Conservation (phyloP, 164 flowering plant species). For the Brasenia schreberi region DNA sequence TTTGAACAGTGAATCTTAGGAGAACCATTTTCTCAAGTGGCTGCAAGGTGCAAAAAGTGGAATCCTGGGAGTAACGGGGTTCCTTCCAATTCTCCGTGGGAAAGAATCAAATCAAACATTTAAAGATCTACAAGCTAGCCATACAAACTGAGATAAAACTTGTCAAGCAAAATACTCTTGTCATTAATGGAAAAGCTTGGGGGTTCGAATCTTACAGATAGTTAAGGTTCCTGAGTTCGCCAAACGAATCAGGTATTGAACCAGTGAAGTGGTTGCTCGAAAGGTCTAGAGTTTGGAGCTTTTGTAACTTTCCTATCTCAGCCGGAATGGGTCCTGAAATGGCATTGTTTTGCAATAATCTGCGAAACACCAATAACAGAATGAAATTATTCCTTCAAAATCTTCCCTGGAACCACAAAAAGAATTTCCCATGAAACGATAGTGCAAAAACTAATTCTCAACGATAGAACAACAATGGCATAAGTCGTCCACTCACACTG, state of each 20-base stretch:
- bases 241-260: conserved; percentile 65
- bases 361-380: conserved; percentile 3
- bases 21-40: too few relatives aligned
- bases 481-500: conserved; percentile 50
- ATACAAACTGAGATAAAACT: too few relatives aligned
- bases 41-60: too few relatives aligned
- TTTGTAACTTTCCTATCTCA: conserved; percentile 59
- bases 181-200: not conserved
- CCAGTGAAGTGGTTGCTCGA: conserved; percentile 68
- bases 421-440: too few relatives aligned
- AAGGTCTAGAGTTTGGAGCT: conserved; percentile 83
- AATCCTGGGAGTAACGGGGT: too few relatives aligned
- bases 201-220: conserved; percentile 49
- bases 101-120: too few relatives aligned
- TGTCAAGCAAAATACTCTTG: too few relatives aligned
- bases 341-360: conserved; percentile 84
- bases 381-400: too few relatives aligned
- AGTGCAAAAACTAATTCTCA: not conserved
- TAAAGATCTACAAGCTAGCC: too few relatives aligned
- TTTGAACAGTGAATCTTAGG: too few relatives aligned
- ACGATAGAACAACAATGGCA: not conserved
- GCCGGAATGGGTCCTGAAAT: conserved; percentile 78
- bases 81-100: too few relatives aligned
- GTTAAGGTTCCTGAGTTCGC: conserved; percentile 57
- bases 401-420: not conserved